A percentile compares a stretch with the other conserved stretches of the same genome.
These are phyloP conservation scores for Phoma sp. DNA, from an alignment of 2,329 filamentous ascomycete species.

Conservation along the genomic window DNA sequence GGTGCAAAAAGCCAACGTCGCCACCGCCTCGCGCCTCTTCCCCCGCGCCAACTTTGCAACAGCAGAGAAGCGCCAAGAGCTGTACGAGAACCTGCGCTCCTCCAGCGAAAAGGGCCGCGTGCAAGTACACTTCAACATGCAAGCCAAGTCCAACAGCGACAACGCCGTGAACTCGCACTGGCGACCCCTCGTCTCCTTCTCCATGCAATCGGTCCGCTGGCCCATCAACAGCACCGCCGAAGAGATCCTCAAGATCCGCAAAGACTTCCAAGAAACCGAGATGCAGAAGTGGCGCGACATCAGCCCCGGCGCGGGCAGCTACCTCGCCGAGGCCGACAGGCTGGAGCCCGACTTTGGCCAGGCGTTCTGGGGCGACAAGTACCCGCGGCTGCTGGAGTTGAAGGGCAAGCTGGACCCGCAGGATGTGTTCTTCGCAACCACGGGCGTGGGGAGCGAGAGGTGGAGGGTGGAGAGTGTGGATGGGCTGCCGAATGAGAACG, in stretches of 20 bases:
- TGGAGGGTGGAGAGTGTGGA: constrained; percentile 45
- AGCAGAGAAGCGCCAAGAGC: constrained; percentile 38
- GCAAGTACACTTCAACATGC: constrained; percentile 47
- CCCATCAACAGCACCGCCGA: constrained; percentile 21
- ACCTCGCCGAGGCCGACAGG: constrained; percentile 38
- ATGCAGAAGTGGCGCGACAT: constrained; percentile 27
- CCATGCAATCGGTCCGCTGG: constrained; percentile 30
- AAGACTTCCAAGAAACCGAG: constrained; percentile 22
- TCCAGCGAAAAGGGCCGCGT: constrained; percentile 45
- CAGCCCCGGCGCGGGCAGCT: constrained; percentile 34
- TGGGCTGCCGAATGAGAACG: constrained; percentile 45
- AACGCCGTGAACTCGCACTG: constrained; percentile 38
- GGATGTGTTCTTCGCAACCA: constrained; percentile 44
- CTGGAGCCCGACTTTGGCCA: constrained; percentile 35
- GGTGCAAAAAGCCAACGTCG: constrained; percentile 42
- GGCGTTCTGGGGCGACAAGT: constrained; percentile 40
- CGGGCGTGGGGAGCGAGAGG: constrained; percentile 43
- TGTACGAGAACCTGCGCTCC: constrained; percentile 34
- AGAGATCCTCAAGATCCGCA: constrained; percentile 23
- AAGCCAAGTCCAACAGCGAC: constrained; percentile 29
- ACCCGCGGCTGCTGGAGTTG: constrained; percentile 30
- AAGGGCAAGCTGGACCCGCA: constrained; percentile 41
- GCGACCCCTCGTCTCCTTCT: constrained; percentile 30
- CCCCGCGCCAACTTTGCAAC: constrained; percentile 45
- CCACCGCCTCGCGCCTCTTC: constrained; percentile 43